Conservation (phyloP, 2,329 filamentous ascomycete genomes). For the Neonectria faginata region DNA sequence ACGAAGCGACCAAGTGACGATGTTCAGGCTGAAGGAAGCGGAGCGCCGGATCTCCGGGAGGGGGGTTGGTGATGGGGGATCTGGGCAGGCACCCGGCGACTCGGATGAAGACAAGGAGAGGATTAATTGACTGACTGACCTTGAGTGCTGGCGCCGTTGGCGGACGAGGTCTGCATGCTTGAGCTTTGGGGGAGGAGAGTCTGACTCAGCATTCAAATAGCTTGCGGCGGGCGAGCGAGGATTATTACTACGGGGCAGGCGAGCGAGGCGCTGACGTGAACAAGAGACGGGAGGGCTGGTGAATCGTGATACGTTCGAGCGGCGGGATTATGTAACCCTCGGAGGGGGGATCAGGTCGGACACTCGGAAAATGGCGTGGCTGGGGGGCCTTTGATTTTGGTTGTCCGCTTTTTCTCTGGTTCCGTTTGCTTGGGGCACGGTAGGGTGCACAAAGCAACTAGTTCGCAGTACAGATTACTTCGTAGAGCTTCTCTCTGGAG, state of each 20-base stretch:
- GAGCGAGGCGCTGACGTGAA: constrained; percentile 45
- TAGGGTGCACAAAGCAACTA: not conserved
- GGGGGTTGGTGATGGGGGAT: constrained; percentile 29
- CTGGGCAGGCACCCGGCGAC: constrained; percentile 22
- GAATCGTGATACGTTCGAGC: constrained; percentile 40
- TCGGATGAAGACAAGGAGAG: constrained; percentile 30
- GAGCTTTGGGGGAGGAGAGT: constrained; percentile 45
- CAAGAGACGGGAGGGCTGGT: constrained; percentile 43
- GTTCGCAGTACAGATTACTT: too few relatives aligned
- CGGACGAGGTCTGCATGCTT: constrained; percentile 50
- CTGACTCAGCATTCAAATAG: constrained; percentile 52
- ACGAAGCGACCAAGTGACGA: constrained; percentile 12
- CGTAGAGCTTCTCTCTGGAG: too few relatives aligned
- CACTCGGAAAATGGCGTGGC: constrained; percentile 48
- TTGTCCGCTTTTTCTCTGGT: constrained; percentile 28
- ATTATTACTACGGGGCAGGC: constrained; percentile 47
- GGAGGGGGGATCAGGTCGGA: constrained; percentile 40
- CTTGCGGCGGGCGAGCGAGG: constrained; percentile 41
- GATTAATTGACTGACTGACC: constrained; percentile 44
- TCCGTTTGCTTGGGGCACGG: not conserved
- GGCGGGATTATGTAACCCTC: constrained; percentile 47
- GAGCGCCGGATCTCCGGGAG: constrained; percentile 13
- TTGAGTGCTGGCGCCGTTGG: constrained; percentile 50
- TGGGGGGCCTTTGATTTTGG: constrained; percentile 40
- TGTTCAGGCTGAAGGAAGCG: constrained; percentile 1